These are phyloP conservation scores for Kwoniella pini DNA, from an alignment of 768 basidiomycete genomes.

Conservation along the genomic window DNA sequence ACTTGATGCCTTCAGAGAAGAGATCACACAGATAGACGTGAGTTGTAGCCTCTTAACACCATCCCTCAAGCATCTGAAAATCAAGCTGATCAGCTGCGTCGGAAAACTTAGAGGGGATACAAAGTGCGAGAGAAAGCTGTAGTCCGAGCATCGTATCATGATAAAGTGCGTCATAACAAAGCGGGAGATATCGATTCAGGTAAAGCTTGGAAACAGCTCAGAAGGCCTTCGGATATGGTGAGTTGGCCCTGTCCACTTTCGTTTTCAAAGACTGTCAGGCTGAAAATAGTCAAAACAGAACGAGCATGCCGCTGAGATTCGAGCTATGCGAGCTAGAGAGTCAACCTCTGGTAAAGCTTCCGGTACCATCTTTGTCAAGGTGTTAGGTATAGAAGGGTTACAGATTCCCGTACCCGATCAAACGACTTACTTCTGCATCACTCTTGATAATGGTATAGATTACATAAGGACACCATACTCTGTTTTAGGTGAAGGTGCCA, in stretches of 20 bases:
- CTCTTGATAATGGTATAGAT: conserved; percentile 94
- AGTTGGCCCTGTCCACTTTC: conserved; percentile 52
- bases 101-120: conserved; percentile 64
- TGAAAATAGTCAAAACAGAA: conserved; percentile 95
- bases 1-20: conserved; percentile 48
- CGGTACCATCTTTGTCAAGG: conserved; percentile 96
- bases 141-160: conserved; percentile 76
- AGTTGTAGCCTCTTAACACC: conserved; percentile 12
- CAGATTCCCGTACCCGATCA: conserved; percentile 76
- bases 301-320: conserved; percentile 88
- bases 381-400: conserved; percentile 72
- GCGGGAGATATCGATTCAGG: conserved; percentile 80
- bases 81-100: neutral
- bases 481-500: conserved; percentile 43
- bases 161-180: conserved; percentile 69
- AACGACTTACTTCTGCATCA: conserved; percentile 74
- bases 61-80: too few species aligned
- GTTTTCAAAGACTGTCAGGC: conserved; percentile 72
- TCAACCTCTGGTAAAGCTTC: conserved; percentile 66
- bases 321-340: conserved; percentile 71
- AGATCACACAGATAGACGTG: conserved; percentile 45
- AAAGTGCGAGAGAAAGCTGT: conserved; percentile 71
- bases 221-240: conserved; percentile 93
- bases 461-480: conserved; percentile 78
- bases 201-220: conserved; percentile 79